Evolutionary conservation across 192 early-diverging fungal species (phyloP), one percentile per base, ranked within the genome.

Genomic region (Endogone sp.): DNA sequence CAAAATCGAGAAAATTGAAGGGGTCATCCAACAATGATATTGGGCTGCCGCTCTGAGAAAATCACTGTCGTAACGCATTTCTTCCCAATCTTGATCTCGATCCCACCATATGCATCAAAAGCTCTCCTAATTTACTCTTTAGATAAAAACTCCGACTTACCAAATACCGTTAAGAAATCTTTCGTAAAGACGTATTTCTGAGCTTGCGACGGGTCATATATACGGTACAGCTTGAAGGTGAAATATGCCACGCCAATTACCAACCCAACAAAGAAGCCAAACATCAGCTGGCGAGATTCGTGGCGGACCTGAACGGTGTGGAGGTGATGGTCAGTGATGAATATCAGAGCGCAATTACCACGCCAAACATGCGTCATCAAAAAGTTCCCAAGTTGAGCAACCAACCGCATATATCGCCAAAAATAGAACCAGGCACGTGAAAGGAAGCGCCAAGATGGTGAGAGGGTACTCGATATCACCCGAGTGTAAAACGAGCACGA

Each of bases 91-190:
- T n/a, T n/a, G n/a, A n/a, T n/a, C n/a, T n/a, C n/a, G n/a, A n/a
- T n/a, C n/a, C n/a, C n/a, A n/a, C n/a, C n/a, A n/a, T 49, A 1
- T 49, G 37, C 37, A 49, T 49, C 63, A 69, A 64, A 24, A 65
- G 59, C 2, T 67, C 67, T 57, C 64, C 72, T 16, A 73, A 32
- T 3, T 54, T 73, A 9, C 65, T 22, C 1, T 55, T 49, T 82
- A 37, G 63, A 62, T 29, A 60, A 30, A 28, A 21, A 29, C 25
- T 21, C 26, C 25, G 9, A 30, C 77, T 67, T 85, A 89, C 88
- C 87, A 68, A 92, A 93, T 71, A 93, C 81, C 0, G 86, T 92
- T 44, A 93, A 68, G 68, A 88, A 90, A 24, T 81, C 81, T 44
- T 77, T 71, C 29, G 84, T 82, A 25, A 81, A 82, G 10, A 32